A percentile compares a stretch with the other conserved stretches of the same genome.
These are phyloP conservation scores for Penicillium italicum DNA, from an alignment of 2,329 filamentous ascomycete species.

Conservation along the genomic window DNA sequence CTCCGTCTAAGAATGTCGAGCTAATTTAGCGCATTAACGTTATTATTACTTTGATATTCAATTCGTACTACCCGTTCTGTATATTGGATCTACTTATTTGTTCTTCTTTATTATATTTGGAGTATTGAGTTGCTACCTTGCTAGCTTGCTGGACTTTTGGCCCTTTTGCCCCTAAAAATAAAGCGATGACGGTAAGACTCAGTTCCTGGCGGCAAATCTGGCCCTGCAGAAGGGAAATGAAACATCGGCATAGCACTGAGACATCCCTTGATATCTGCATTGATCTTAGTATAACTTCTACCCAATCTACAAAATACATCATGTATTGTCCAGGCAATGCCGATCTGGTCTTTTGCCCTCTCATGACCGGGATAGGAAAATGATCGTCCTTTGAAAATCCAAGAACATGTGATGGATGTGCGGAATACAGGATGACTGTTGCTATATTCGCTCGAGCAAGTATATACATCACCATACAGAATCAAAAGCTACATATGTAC, in stretches of 20 bases:
- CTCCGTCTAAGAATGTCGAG: constrained; percentile 4
- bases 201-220: constrained; percentile 4
- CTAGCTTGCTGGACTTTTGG: neutral
- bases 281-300: neutral
- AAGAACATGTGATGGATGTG: neutral
- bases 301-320: neutral
- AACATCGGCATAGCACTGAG: constrained; percentile 1
- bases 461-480: neutral
- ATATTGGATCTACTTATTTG: neutral
- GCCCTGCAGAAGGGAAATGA: constrained; percentile 7
- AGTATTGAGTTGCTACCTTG: neutral
- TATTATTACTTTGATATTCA: neutral
- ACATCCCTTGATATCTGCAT: constrained; percentile 5
- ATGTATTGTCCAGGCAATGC: neutral
- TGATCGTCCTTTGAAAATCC: neutral
- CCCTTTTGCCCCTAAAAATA: neutral
- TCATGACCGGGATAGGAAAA: neutral
- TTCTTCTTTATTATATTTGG: neutral
- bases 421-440: neutral
- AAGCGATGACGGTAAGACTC: constrained; percentile 7
- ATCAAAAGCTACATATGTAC: neutral
- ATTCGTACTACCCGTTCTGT: too few relatives aligned
- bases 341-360: neutral
- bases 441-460: too few relatives aligned
- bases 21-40: neutral